Percentiles rank a stretch among this genome's conserved stretches.
Evolutionary conservation across 1,284 basidiomycete genomes (phyloP).

Genomic region (Pyrrhoderma lamaoense): DNA sequence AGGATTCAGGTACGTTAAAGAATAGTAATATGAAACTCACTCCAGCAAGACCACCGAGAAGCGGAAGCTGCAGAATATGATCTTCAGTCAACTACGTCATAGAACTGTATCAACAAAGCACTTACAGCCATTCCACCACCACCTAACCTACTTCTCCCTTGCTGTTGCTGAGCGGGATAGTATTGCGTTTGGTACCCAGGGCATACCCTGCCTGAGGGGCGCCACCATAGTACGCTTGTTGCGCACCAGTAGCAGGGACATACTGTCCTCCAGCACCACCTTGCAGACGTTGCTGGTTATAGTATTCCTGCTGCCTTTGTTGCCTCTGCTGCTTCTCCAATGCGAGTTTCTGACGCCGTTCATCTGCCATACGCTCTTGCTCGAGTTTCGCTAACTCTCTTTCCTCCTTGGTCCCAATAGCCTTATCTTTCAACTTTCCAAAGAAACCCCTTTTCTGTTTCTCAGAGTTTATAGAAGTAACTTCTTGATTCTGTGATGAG

Average conservation of each 20-base stretch:
- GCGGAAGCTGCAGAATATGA: slow-evolving; percentile 28
- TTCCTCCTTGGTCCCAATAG: slow-evolving; percentile 57
- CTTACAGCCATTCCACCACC: slow-evolving; percentile 32
- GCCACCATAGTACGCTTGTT: background rate
- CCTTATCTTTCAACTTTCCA: slow-evolving; percentile 53
- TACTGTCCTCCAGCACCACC: slow-evolving; percentile 19
- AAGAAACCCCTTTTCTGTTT: slow-evolving; percentile 44
- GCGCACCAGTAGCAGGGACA: slow-evolving; percentile 10
- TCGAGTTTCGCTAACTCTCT: slow-evolving; percentile 36
- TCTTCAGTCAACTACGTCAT: too few relatives aligned
- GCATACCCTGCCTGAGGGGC: slow-evolving; percentile 20
- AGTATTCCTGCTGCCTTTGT: slow-evolving; percentile 20
- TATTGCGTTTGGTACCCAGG: slow-evolving; percentile 3
- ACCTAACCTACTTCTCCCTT: slow-evolving; percentile 10
- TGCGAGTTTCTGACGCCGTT: slow-evolving; percentile 18
- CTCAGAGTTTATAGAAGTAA: too few relatives aligned
- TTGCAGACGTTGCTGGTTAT: slow-evolving; percentile 22
- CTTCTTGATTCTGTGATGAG: background rate
- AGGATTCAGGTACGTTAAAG: background rate
- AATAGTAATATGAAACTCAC: background rate
- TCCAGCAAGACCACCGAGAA: slow-evolving; percentile 54
- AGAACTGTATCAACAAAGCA: background rate
- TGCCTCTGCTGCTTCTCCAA: slow-evolving; percentile 10
- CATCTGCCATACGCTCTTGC: slow-evolving; percentile 25
- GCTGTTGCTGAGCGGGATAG: slow-evolving; percentile 8